Percentiles rank a stretch among this genome's conserved stretches.
phyloP scores from a whole-genome alignment of 2,329 filamentous ascomycete genomes.

The Dothistroma septosporum region DNA sequence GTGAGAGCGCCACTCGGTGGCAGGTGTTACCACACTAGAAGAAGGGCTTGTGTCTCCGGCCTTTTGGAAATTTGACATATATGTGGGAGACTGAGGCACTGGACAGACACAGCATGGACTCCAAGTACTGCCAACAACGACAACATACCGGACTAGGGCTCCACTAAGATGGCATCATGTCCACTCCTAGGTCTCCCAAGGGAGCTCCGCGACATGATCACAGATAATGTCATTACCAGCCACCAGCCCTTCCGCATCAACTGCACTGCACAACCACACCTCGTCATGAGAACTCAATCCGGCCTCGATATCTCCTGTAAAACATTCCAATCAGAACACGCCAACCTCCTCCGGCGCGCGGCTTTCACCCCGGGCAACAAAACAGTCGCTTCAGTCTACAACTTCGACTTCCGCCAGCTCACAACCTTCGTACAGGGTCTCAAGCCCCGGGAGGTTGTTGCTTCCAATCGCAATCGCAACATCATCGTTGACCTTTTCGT shows the following conservation, averaged over 20 bases:
- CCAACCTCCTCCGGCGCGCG: conserved; percentile 15
- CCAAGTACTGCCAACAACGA: neutral
- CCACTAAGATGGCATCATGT: conserved; percentile 12
- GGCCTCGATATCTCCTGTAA: conserved; percentile 14
- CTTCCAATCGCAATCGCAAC: conserved; percentile 17
- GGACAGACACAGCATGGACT: neutral
- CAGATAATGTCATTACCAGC: conserved; percentile 17
- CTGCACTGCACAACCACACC: neutral
- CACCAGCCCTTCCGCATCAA: conserved; percentile 18
- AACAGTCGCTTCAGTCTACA: conserved; percentile 14
- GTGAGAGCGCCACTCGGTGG: conserved; percentile 2
- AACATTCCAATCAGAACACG: conserved; percentile 18
- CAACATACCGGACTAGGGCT: neutral
- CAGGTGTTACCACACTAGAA: neutral
- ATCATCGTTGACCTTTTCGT: conserved; percentile 16
- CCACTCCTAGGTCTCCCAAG: conserved; percentile 19
- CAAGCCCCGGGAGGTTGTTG: conserved; percentile 11
- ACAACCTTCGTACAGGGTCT: conserved; percentile 13
- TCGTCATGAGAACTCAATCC: conserved; percentile 1
- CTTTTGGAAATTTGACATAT: neutral
- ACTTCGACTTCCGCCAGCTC: conserved; percentile 20
- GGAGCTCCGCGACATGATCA: conserved; percentile 22
- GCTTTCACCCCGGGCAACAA: conserved; percentile 17
- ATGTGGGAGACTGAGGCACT: neutral
- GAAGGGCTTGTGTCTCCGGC: neutral